Conservation (phyloP, 805 yeast species). For the Teunomyces atbi region DNA sequence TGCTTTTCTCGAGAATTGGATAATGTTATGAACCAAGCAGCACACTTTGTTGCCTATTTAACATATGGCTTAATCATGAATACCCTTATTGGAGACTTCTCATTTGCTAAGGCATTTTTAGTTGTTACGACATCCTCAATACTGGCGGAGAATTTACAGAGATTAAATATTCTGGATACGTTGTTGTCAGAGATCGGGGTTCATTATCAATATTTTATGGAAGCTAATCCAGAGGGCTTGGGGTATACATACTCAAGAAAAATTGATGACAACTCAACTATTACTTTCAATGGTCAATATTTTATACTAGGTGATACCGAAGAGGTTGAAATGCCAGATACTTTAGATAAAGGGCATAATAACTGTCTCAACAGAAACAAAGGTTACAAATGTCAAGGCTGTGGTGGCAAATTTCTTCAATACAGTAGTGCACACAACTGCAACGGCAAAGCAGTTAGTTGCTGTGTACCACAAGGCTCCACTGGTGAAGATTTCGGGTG, state of each 20-base stretch:
- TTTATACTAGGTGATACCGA: background rate
- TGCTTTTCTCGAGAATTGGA: conserved; percentile 1
- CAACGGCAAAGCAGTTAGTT: too few relatives aligned
- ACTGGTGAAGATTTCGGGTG: too few relatives aligned
- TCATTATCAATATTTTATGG: background rate
- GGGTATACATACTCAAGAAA: background rate
- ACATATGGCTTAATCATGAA: background rate
- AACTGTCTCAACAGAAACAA: too few relatives aligned
- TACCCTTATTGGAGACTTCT: background rate
- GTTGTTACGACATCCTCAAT: background rate
- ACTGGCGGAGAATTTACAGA: background rate
- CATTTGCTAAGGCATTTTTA: background rate
- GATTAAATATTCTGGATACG: background rate
- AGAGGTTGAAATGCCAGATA: background rate
- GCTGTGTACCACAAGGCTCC: too few relatives aligned
- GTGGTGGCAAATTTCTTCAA: too few relatives aligned
- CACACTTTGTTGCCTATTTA: background rate
- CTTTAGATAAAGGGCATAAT: too few relatives aligned
- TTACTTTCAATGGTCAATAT: background rate
- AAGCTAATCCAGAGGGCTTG: background rate
- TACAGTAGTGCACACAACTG: too few relatives aligned
- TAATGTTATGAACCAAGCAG: conserved; percentile 1
- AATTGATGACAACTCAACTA: background rate
- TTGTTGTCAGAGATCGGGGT: background rate
- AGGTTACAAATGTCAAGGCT: too few relatives aligned